Base-by-base conservation (phyloP, 2,329 filamentous ascomycete species). In the Aureobasidium sp. region DNA sequence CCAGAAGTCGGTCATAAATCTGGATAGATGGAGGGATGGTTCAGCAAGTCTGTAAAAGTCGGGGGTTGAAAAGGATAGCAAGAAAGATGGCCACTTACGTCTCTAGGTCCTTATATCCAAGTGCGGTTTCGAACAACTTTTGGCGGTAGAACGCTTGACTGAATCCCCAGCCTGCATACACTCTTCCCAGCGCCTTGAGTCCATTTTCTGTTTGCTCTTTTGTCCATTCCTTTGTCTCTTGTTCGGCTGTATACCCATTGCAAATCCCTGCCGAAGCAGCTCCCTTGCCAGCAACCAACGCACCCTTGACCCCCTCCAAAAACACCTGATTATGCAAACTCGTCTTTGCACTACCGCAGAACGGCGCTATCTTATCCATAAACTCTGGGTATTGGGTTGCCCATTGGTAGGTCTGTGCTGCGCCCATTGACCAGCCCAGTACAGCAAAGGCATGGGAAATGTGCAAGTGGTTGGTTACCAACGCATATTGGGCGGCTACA, bases 151-250 rank as follows among this genome's bases (percentile, higher is more conserved):
- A 93, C 0, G 87, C 81, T 68, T 92, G 89, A 57, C 85, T 88
- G 68, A 93, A 89, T 0, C 90, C 89, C 89, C 83, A 94, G 0
- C 89, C 89, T 1, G 89, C 88, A 72, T 94, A 94, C 0, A 86
- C 89, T 6, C 72, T 65, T 1, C 69, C 88, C 62, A 93, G 82
- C 0, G 89, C 89, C 68, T 87, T 91, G 44, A 93, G 69, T 0
- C 83, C 86, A 25, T 77, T 74, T 16, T 77, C 75, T 52, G 71
- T 81, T 65, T 87, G 81, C 57, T 82, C 77, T 0, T 74, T 72
- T 2, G 76, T 80, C 80, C 85, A 87, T 8, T 69, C 70, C 71
- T 9, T 58, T 53, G 15, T 64, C 61, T 65, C 71, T 68, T 13
- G 77, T 72, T 64, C 77, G 71, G 63, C 77, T 73, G 44, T 76